Evolutionary conservation across 2,329 filamentous ascomycete species (phyloP).

Genomic region (Ploettnerulaceae sp.): DNA sequence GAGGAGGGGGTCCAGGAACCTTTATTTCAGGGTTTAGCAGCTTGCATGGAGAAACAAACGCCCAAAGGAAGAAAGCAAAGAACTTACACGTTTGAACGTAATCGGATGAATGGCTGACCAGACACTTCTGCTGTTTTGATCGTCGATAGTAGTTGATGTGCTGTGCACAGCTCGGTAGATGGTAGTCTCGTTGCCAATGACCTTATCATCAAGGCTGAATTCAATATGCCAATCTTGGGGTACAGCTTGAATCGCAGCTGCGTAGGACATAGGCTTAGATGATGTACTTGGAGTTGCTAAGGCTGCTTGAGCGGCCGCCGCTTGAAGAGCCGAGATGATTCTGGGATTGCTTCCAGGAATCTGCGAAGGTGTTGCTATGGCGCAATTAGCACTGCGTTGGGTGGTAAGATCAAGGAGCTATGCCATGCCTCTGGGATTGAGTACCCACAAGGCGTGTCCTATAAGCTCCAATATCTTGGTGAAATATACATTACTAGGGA

Average conservation of each 20-base stretch:
- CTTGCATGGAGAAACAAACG: too few species aligned
- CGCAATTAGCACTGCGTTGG: neutral
- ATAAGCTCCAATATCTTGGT: too few species aligned
- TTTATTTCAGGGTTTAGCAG: too few species aligned
- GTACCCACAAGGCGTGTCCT: too few species aligned
- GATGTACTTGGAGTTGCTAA: conserved; percentile 44
- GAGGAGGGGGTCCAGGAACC: conserved; percentile 70
- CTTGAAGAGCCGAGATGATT: conserved; percentile 38
- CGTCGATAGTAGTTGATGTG: conserved; percentile 51
- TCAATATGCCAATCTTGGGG: conserved; percentile 97
- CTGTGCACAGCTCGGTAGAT: conserved; percentile 88
- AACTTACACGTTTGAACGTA: conserved; percentile 88
- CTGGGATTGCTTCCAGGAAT: conserved; percentile 42
- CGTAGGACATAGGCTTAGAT: conserved; percentile 71
- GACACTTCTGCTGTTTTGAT: conserved; percentile 68
- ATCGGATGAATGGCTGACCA: conserved; percentile 90
- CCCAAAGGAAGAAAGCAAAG: too few species aligned
- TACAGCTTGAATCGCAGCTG: conserved; percentile 71
- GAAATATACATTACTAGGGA: neutral
- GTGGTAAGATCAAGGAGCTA: neutral
- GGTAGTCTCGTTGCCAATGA: conserved; percentile 85
- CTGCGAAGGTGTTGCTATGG: conserved; percentile 66
- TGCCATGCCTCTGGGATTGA: too few species aligned
- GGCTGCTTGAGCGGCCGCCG: conserved; percentile 33
- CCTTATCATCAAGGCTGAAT: conserved; percentile 80